Percentiles rank a stretch among this genome's conserved stretches.
Evolutionary conservation across 1,284 basidiomycete species (phyloP).

Genomic region (Ceratobasidium sp.): DNA sequence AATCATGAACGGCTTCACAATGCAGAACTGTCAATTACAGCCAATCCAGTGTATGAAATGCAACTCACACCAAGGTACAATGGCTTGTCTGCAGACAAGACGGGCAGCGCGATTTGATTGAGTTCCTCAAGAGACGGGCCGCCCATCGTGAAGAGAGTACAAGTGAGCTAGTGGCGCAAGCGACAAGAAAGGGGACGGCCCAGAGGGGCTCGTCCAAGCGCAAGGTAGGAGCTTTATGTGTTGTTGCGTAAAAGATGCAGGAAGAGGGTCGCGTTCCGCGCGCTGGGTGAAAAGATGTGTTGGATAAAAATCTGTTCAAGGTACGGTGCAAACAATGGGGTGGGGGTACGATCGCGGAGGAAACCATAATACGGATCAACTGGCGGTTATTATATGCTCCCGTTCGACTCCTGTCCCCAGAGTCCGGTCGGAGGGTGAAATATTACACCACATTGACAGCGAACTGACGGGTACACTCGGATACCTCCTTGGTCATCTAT

Average conservation of each 20-base stretch:
- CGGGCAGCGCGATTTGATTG: slow-evolving; percentile 15
- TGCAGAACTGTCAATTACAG: neutral
- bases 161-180: neutral
- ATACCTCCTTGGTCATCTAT: too few species aligned
- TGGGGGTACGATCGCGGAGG: too few species aligned
- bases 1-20: slow-evolving; percentile 24
- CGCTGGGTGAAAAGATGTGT: too few species aligned
- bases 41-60: neutral
- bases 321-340: too few species aligned
- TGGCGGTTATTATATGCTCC: slow-evolving; percentile 18
- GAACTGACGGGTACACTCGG: too few species aligned
- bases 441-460: too few species aligned
- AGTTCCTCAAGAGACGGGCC: slow-evolving; percentile 31
- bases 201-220: neutral
- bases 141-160: slow-evolving; percentile 24
- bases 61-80: slow-evolving; percentile 28
- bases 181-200: neutral
- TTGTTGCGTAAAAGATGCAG: too few species aligned
- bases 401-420: neutral
- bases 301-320: too few species aligned
- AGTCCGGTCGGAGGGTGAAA: too few species aligned
- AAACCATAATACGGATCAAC: neutral
- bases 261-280: too few species aligned
- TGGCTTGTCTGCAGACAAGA: slow-evolving; percentile 24
- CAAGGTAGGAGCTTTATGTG: too few species aligned